A percentile compares a stretch with the other conserved stretches of the same genome.
phyloP scores from a whole-genome alignment of 768 basidiomycete genomes.

The Pleurotus tuber-regium region DNA sequence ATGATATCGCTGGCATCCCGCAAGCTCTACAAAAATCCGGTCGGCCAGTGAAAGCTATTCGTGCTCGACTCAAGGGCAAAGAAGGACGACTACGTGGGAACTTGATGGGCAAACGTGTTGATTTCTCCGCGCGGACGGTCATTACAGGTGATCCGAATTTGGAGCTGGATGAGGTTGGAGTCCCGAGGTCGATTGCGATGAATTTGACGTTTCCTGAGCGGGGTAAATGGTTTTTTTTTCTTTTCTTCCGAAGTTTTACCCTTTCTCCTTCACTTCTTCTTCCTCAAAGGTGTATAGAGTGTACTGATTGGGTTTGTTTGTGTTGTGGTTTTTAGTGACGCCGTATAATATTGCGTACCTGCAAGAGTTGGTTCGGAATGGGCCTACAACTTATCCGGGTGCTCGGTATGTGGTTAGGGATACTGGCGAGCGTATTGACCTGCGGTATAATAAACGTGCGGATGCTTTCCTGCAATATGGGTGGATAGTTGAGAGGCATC shows the following conservation, averaged over 20 bases:
- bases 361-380: conserved; percentile 93
- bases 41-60: conserved; percentile 96
- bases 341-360: conserved; percentile 95
- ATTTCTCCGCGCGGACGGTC: conserved; percentile 98
- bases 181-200: conserved; percentile 94
- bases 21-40: conserved; percentile 98
- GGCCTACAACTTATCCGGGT: conserved; percentile 92
- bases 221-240: too few species aligned
- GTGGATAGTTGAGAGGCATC: conserved; percentile 96
- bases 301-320: conserved; percentile 11
- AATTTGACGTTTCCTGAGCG: conserved; percentile 96
- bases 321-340: conserved; percentile 83
- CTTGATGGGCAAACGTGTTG: conserved; percentile 99
- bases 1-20: conserved; percentile 97
- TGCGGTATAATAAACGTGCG: conserved; percentile 93
- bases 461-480: conserved; percentile 96
- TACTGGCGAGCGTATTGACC: conserved; percentile 94
- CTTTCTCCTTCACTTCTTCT: too few species aligned
- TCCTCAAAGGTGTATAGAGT: background rate
- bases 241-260: too few species aligned
- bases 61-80: conserved; percentile 97
- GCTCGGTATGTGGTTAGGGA: conserved; percentile 97
- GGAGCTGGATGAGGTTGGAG: conserved; percentile 95
- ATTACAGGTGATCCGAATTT: conserved; percentile 99
- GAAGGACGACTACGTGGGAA: conserved; percentile 98